A percentile compares a stretch with the other conserved stretches of the same genome.
Conservation (phyloP, 2,329 filamentous ascomycete species). For the Verticillium tricorpus region DNA sequence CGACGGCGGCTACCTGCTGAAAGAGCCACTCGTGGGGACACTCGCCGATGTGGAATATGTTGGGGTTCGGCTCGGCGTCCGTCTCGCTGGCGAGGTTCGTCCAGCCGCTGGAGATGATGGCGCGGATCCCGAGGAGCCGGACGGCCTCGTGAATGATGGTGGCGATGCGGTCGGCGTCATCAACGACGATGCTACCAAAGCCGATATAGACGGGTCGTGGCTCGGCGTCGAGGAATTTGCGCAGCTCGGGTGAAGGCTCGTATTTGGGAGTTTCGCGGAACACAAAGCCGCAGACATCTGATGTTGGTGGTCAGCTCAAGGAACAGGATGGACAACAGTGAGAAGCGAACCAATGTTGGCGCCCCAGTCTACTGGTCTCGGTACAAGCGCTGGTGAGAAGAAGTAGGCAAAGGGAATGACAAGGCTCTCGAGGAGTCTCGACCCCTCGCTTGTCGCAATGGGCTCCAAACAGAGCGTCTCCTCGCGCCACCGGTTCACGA, state of each 20-base stretch:
- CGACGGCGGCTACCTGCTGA: slow-evolving; percentile 9
- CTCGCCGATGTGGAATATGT: slow-evolving; percentile 10
- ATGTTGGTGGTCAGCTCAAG: slow-evolving; percentile 24
- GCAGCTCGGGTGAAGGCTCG: slow-evolving; percentile 48
- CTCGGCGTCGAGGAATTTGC: slow-evolving; percentile 50
- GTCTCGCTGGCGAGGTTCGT: slow-evolving; percentile 6
- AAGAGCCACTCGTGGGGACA: slow-evolving; percentile 12
- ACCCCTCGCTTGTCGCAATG: slow-evolving; percentile 66
- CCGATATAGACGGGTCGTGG: slow-evolving; percentile 32
- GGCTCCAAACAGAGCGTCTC: slow-evolving; percentile 61
- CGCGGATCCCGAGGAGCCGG: slow-evolving; percentile 5
- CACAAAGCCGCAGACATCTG: slow-evolving; percentile 57
- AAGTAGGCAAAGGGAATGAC: slow-evolving; percentile 73
- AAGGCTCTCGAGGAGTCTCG: slow-evolving; percentile 64
- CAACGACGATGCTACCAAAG: slow-evolving; percentile 8
- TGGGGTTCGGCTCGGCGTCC: slow-evolving; percentile 3
- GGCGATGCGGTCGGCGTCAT: slow-evolving; percentile 3
- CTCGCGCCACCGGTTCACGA: slow-evolving; percentile 81
- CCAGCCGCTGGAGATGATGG: slow-evolving; percentile 10
- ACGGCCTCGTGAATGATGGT: slow-evolving; percentile 9
- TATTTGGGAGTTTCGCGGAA: slow-evolving; percentile 55
- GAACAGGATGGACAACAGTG: too few relatives aligned
- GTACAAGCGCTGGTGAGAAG: slow-evolving; percentile 65
- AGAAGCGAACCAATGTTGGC: slow-evolving; percentile 41
- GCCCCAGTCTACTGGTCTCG: slow-evolving; percentile 63